A percentile compares a stretch with the other conserved stretches of the same genome.
phyloP scores from a whole-genome alignment of 306 rosid species.

The Pyrus pyrifolia region DNA sequence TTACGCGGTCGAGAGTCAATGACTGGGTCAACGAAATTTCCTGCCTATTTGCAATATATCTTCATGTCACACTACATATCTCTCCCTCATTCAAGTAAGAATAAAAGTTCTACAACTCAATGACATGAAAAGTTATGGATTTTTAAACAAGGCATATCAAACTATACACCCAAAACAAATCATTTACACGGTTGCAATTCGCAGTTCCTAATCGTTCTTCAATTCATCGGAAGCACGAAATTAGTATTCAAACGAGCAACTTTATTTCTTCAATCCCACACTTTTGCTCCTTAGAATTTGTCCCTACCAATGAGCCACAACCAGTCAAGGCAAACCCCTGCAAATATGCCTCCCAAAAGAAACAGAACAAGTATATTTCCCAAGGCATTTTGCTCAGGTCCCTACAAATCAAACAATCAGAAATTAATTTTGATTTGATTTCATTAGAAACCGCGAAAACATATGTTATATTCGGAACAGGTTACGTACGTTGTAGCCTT shows the following conservation, averaged over 20 bases:
- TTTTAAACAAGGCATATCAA: no score
- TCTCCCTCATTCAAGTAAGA: no score
- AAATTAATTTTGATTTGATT: neutral
- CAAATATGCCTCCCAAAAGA: conserved; percentile 47
- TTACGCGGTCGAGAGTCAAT: no score
- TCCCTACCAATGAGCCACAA: conserved; percentile 71
- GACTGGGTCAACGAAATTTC: neutral
- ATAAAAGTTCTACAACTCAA: no score
- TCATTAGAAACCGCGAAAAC: neutral
- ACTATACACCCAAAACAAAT: no score
- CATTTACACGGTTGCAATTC: no score
- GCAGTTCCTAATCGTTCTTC: neutral
- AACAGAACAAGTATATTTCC: conserved; percentile 69
- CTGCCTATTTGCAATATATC: no score
- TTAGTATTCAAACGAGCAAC: neutral
- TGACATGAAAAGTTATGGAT: no score
- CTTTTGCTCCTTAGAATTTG: conserved; percentile 11
- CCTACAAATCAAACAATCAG: conserved; percentile 29
- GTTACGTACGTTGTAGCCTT: conserved; percentile 54
- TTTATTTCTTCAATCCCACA: neutral
- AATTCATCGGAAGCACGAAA: neutral
- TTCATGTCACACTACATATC: no score
- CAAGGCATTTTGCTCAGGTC: conserved; percentile 92
- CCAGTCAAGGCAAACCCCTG: conserved; percentile 79
- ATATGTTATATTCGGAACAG: neutral